phyloP scores from a whole-genome alignment of 2,329 filamentous ascomycete species.

The Botrytis tulipae region DNA sequence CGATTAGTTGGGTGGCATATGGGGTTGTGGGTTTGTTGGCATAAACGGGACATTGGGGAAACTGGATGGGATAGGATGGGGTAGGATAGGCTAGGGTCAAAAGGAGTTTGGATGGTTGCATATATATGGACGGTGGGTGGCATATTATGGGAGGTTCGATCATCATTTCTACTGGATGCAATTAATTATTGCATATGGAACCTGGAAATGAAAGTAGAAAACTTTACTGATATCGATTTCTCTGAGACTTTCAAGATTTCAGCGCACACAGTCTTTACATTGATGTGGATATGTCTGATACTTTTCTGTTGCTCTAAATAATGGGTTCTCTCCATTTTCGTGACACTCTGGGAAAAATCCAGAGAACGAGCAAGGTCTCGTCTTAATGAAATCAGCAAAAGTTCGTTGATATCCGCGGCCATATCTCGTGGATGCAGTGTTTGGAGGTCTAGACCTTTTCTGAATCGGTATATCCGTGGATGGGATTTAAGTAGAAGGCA shows the following conservation, averaged over 20 bases:
- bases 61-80: not conserved
- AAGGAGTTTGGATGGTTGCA: not conserved
- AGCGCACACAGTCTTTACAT: not conserved
- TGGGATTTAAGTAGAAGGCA: not conserved
- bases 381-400: not conserved
- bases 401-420: not conserved
- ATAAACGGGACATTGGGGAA: not conserved
- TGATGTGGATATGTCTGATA: not conserved
- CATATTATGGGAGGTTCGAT: not conserved
- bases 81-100: not conserved
- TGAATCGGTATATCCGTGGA: not conserved
- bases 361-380: not conserved
- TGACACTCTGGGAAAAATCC: too few relatives aligned
- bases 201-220: not conserved
- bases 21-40: constrained; percentile 1
- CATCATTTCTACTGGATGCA: not conserved
- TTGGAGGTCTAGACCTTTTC: not conserved
- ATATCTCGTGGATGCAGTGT: not conserved
- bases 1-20: not conserved
- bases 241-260: too few relatives aligned
- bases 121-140: not conserved
- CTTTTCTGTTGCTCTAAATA: fast-evolving
- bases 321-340: too few relatives aligned
- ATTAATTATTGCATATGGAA: not conserved
- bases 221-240: not conserved